These are phyloP conservation scores for Neofusicoccum cordaticola DNA, from an alignment of 2,329 filamentous ascomycete species.

Conservation along the genomic window DNA sequence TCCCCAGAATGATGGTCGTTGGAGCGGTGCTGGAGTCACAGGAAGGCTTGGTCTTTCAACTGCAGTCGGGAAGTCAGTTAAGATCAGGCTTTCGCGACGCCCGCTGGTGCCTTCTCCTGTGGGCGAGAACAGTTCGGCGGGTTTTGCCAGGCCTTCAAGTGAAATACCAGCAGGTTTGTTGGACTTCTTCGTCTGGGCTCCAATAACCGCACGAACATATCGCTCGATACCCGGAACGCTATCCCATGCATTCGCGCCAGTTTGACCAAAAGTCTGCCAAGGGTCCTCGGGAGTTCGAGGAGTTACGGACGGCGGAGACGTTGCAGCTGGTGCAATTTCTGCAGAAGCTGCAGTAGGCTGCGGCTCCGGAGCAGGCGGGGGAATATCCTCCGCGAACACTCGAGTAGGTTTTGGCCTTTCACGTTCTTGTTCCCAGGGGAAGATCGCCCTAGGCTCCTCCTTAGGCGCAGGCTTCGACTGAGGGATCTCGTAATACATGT, in stretches of 20 bases:
- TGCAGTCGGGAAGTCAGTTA: constrained; percentile 86
- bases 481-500: constrained; percentile 87
- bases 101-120: constrained; percentile 29
- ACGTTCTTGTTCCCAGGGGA: constrained; percentile 81
- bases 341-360: constrained; percentile 25
- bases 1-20: constrained; percentile 66
- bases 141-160: constrained; percentile 26
- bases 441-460: constrained; percentile 66
- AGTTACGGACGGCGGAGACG: constrained; percentile 22
- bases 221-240: constrained; percentile 81
- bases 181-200: constrained; percentile 59
- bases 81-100: constrained; percentile 58
- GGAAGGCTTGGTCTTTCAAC: constrained; percentile 82
- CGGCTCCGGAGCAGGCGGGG: constrained; percentile 27
- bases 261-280: constrained; percentile 71
- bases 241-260: constrained; percentile 81
- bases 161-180: constrained; percentile 36
- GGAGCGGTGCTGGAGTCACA: constrained; percentile 81
- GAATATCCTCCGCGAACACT: constrained; percentile 60
- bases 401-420: constrained; percentile 62
- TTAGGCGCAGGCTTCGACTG: constrained; percentile 55
- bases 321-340: background rate
- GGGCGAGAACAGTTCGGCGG: constrained; percentile 33
- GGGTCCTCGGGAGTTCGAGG: constrained; percentile 49
- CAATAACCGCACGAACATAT: constrained; percentile 72